Percentiles rank a stretch among this genome's conserved stretches.
These are phyloP conservation scores for Jamesozyma spencerorum DNA, from an alignment of 805 yeast genomes.

Conservation along the genomic window DNA sequence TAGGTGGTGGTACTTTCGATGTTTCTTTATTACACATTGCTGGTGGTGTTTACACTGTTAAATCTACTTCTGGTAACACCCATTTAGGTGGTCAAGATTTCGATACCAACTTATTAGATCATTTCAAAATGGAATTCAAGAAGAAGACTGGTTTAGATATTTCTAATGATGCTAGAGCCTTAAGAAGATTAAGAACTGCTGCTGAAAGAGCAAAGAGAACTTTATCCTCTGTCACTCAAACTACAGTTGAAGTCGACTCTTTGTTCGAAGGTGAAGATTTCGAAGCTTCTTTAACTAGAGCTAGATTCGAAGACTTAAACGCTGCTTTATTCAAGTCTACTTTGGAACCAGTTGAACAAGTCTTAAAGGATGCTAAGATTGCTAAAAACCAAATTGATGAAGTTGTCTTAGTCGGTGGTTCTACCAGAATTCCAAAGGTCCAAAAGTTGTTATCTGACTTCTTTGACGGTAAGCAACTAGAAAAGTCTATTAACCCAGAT, in stretches of 20 bases:
- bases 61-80: slow-evolving; percentile 98
- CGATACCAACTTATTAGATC: slow-evolving; percentile 90
- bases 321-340: slow-evolving; percentile 85
- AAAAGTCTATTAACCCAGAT: slow-evolving; percentile 96
- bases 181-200: too few relatives aligned
- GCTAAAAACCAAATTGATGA: slow-evolving; percentile 82
- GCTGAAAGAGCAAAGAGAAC: slow-evolving; percentile 99
- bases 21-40: slow-evolving; percentile 86
- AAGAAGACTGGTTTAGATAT: slow-evolving; percentile 91
- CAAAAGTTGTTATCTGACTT: slow-evolving; percentile 89
- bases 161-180: slow-evolving; percentile 81
- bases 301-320: slow-evolving; percentile 95
- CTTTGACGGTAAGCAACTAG: slow-evolving; percentile 95
- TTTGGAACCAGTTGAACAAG: too few relatives aligned
- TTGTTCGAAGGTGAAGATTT: slow-evolving; percentile 93
- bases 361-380: slow-evolving; percentile 82
- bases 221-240: slow-evolving; percentile 90
- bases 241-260: slow-evolving; percentile 94
- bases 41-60: slow-evolving; percentile 94
- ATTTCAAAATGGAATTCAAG: slow-evolving; percentile 89
- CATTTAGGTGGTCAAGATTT: slow-evolving; percentile 99
- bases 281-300: slow-evolving; percentile 89
- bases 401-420: slow-evolving; percentile 97
- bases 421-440: slow-evolving; percentile 97
- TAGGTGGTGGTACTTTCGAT: slow-evolving; percentile 98